Evolutionary conservation across 495 filamentous ascomycete species (phyloP).

Genomic region (Penicillium cosmopolitanum): DNA sequence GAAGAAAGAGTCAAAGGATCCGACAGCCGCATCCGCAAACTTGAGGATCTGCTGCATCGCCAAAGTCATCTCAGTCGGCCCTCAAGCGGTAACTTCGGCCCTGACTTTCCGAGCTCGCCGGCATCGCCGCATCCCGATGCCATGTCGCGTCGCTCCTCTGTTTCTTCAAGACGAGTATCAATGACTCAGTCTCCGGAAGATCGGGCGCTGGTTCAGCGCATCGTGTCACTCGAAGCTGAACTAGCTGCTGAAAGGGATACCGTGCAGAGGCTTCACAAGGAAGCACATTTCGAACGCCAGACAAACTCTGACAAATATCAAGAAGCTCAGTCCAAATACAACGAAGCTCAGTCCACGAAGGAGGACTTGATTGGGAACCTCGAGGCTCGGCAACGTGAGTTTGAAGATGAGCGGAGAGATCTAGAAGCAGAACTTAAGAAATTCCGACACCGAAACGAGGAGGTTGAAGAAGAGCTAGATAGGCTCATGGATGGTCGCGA

Average conservation of each 20-base stretch:
- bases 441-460: conserved; percentile 75
- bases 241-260: conserved; percentile 66
- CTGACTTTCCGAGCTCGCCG: conserved; percentile 51
- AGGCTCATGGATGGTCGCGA: conserved; percentile 79
- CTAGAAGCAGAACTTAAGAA: conserved; percentile 78
- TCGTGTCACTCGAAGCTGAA: conserved; percentile 82
- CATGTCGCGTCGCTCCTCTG: conserved; percentile 63
- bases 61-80: conserved; percentile 74
- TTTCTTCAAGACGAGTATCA: conserved; percentile 69
- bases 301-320: conserved; percentile 71
- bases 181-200: conserved; percentile 67
- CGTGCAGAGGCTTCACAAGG: conserved; percentile 58
- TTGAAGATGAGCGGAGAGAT: conserved; percentile 77
- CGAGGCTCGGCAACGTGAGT: conserved; percentile 87
- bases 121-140: conserved; percentile 59
- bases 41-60: conserved; percentile 92
- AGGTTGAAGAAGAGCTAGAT: conserved; percentile 88
- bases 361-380: conserved; percentile 93
- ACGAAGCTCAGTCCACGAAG: conserved; percentile 89
- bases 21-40: conserved; percentile 85
- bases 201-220: conserved; percentile 65
- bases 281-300: conserved; percentile 67
- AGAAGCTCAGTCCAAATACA: conserved; percentile 71
- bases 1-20: conserved; percentile 84
- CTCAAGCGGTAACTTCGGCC: conserved; percentile 68